Base-by-base conservation (phyloP, 805 yeast genomes). In the Candida nitratophila region DNA sequence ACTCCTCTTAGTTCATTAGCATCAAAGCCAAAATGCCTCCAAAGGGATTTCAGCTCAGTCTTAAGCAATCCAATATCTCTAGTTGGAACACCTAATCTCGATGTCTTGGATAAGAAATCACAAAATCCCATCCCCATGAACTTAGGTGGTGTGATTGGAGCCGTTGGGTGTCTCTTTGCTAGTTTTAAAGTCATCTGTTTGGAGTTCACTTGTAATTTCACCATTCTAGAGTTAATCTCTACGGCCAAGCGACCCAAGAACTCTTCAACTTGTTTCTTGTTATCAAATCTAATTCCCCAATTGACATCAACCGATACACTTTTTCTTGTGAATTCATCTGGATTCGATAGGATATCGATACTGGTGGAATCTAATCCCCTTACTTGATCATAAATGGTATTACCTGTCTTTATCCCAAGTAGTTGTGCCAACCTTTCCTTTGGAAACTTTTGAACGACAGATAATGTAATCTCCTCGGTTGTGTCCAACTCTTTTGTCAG, bases 281-380 rank as follows among this genome's bases (percentile, higher is more conserved):
- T 66, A 29, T 78, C 74, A 50, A 90, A 84, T 40, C 98, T 59
- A 1, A 91, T 85, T 0, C 96, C 98, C 83, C 88, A 91, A 49
- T 88, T 86, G 24, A 91, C 83, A 56, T 91, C 98, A 4, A 89
- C 84, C 0, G 96, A 87, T 0, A 91, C 74, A 1, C 93, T 77
- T 53, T 87, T 88, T 24, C 95, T 69, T 12, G 76, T 71, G 17
- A 79, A 69, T 42, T 65, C 77, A 15, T 68, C 64, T 10, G 79
- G 77, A 29, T 70, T 68, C 9, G 59, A 48, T 27, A 77, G 59
- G n/a, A 82, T 66, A 33, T 75, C 78, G 41, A 82, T 74, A 5
- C 72, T 72, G 0, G 84, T 76, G 39, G 68, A 64, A 60, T 91
- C 97, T 11, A 70, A 62, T 0, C 96, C 97, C 12, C 79, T 59